Conservation (phyloP, 306 rosid genomes). For the Crotalaria pallida region DNA sequence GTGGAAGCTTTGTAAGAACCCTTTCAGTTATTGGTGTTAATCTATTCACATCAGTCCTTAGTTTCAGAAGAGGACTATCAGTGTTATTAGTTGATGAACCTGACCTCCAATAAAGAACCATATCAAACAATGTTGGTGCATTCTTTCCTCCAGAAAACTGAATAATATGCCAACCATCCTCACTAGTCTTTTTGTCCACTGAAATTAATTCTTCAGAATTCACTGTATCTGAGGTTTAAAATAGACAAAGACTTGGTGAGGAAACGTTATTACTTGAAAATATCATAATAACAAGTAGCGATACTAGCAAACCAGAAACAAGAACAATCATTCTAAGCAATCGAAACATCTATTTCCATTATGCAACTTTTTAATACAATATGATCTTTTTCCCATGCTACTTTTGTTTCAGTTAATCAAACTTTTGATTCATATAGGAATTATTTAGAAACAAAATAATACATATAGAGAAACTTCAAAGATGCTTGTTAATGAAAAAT, state of each 20-base stretch:
- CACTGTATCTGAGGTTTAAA: constrained; percentile 30
- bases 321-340: neutral
- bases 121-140: constrained; percentile 52
- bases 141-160: constrained; percentile 83
- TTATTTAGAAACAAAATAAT: neutral
- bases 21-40: constrained; percentile 51
- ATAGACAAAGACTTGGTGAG: neutral
- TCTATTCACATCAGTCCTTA: constrained; percentile 68
- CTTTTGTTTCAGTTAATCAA: neutral
- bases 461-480: neutral
- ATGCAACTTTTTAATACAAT: neutral
- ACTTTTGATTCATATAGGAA: neutral
- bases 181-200: constrained; percentile 40
- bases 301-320: neutral
- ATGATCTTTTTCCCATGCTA: neutral
- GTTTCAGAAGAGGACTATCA: constrained; percentile 54
- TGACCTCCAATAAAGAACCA: constrained; percentile 54
- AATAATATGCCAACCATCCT: constrained; percentile 71
- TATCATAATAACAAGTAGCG: constrained; percentile 15
- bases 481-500: neutral
- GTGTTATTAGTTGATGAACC: constrained; percentile 25
- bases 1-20: constrained; percentile 68
- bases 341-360: neutral
- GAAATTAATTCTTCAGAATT: constrained; percentile 56
- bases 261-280: neutral